phyloP scores from a whole-genome alignment of 352 stramenopile genomes.

The Phytophthora crassamura region DNA sequence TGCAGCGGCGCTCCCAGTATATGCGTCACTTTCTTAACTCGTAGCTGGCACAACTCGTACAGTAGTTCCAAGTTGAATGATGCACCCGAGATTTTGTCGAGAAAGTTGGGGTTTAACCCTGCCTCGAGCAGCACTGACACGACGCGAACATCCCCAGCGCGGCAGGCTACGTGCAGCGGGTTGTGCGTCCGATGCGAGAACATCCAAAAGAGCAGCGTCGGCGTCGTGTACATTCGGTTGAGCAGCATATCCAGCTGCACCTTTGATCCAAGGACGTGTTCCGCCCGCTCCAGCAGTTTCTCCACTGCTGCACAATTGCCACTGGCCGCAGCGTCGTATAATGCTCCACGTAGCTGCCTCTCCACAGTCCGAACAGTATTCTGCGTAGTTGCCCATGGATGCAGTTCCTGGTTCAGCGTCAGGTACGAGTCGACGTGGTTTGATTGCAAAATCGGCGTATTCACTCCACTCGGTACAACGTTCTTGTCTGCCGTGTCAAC shows the following conservation, averaged over 20 bases:
- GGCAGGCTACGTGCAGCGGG: constrained; percentile 75
- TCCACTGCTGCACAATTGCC: constrained; percentile 50
- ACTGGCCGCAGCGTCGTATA: constrained; percentile 60
- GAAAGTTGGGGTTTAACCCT: constrained; percentile 73
- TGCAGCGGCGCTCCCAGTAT: constrained; percentile 74
- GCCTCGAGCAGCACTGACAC: constrained; percentile 63
- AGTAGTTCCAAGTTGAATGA: constrained; percentile 65
- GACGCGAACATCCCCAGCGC: constrained; percentile 63
- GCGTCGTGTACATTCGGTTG: constrained; percentile 78
- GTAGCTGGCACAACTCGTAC: constrained; percentile 73
- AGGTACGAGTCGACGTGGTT: constrained; percentile 52
- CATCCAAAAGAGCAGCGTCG: constrained; percentile 59
- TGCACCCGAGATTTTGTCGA: constrained; percentile 80
- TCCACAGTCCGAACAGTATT: constrained; percentile 50
- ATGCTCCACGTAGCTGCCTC: constrained; percentile 48
- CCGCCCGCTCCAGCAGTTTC: constrained; percentile 54
- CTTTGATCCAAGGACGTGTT: constrained; percentile 66
- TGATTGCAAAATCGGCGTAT: constrained; percentile 46
- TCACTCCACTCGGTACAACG: constrained; percentile 17
- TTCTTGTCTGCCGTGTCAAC: constrained; percentile 13
- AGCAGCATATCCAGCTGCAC: constrained; percentile 68
- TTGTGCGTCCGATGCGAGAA: constrained; percentile 80
- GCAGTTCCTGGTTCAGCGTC: constrained; percentile 48
- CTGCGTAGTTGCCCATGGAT: constrained; percentile 36
- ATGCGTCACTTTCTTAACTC: constrained; percentile 71